These are phyloP conservation scores for Leavenworthia alabamica DNA, from an alignment of 345 rosid species.

Conservation along the genomic window DNA sequence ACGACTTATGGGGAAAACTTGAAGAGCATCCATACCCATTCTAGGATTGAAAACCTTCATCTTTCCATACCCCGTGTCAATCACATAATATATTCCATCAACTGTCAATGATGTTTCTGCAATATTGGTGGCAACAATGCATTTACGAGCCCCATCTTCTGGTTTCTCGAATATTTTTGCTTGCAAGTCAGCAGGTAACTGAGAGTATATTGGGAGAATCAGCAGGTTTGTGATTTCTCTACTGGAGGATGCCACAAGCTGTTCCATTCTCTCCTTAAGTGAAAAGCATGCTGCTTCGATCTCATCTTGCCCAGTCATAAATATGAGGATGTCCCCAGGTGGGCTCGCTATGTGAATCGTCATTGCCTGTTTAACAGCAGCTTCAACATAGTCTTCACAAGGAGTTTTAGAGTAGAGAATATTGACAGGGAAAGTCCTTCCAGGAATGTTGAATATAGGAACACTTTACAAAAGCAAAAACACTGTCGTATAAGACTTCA, in stretches of 20 bases:
- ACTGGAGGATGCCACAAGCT: constrained; percentile 56
- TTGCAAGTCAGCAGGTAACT: constrained; percentile 96
- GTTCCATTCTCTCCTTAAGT: constrained; percentile 89
- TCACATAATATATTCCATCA: constrained; percentile 87
- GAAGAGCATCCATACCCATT: no score
- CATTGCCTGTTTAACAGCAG: constrained; percentile 97
- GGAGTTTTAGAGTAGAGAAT: constrained; percentile 75
- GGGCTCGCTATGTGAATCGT: constrained; percentile 81
- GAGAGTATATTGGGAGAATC: constrained; percentile 96
- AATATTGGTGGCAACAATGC: constrained; percentile 96
- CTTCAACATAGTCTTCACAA: constrained; percentile 97
- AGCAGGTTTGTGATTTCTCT: constrained; percentile 68
- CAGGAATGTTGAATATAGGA: constrained; percentile 88
- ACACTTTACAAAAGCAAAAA: constrained; percentile 46
- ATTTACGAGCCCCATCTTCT: constrained; percentile 92
- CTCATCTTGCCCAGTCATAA: constrained; percentile 99
- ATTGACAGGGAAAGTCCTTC: constrained; percentile 93
- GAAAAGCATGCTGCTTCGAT: constrained; percentile 92
- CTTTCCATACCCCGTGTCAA: constrained; percentile 94
- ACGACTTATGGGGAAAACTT: no score
- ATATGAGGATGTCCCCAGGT: constrained; percentile 94
- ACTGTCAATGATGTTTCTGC: constrained; percentile 98
- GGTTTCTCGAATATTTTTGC: constrained; percentile 95
- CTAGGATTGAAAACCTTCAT: no score
- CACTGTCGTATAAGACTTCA: constrained; percentile 4